These are phyloP conservation scores for Talaromyces sp. DNA, from an alignment of 2,329 filamentous ascomycete genomes.

Conservation along the genomic window DNA sequence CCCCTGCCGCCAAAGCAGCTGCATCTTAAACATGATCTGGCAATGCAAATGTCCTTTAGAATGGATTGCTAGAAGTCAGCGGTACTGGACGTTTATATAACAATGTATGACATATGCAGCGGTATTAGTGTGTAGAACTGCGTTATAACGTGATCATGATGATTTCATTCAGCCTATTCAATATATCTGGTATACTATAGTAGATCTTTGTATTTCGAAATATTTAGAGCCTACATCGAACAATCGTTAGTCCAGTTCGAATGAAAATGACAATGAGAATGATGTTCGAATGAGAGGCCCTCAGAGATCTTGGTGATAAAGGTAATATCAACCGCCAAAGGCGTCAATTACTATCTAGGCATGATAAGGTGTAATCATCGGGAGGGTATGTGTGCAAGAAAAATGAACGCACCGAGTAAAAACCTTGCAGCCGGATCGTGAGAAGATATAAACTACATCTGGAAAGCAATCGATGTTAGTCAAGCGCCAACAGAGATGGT, in stretches of 20 bases:
- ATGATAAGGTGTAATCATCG: constrained; percentile 64
- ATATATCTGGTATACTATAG: neutral
- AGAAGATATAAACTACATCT: neutral
- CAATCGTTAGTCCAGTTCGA: neutral
- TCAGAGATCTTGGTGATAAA: constrained; percentile 70
- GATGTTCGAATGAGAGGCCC: constrained; percentile 34
- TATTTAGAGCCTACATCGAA: neutral
- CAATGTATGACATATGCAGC: constrained; percentile 16
- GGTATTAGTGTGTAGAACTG: constrained; percentile 12
- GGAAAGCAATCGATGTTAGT: neutral
- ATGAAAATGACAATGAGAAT: neutral
- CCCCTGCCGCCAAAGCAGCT: constrained; percentile 30
- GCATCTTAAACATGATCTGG: constrained; percentile 5
- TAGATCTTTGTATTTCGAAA: neutral
- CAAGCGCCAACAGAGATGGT: neutral
- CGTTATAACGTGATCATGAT: constrained; percentile 13
- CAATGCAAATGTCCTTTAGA: neutral
- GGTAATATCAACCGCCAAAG: constrained; percentile 57
- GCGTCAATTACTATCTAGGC: constrained; percentile 70
- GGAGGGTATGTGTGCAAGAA: constrained; percentile 34
- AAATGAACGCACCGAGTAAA: constrained; percentile 29
- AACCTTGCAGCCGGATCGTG: neutral
- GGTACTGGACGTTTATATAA: neutral
- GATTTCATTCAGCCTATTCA: neutral
- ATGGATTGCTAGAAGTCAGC: neutral